phyloP scores from a whole-genome alignment of 1,139 yeast species.

The Debaryomycetaceae sp. region DNA sequence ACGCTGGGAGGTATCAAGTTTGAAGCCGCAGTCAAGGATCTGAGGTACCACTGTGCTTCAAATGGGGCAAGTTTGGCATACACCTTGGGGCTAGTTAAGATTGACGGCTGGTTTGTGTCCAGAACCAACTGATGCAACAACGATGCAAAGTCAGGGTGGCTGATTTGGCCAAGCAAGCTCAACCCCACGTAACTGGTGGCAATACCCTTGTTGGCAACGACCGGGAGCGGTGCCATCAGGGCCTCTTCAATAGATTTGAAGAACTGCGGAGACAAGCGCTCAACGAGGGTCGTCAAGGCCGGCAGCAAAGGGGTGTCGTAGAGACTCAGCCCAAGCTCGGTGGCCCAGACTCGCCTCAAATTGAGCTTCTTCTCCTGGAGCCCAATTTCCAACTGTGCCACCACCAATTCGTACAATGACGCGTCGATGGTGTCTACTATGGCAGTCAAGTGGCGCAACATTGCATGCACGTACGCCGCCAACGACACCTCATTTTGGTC shows the following conservation, averaged over 20 bases:
- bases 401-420: no score
- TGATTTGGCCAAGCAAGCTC: constrained; percentile 6
- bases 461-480: constrained; percentile 44
- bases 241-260: constrained; percentile 38
- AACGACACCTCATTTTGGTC: constrained; percentile 75
- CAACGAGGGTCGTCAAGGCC: constrained; percentile 9
- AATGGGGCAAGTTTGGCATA: constrained; percentile 39
- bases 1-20: constrained; percentile 9
- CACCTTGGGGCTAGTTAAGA: constrained; percentile 43
- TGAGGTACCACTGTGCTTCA: constrained; percentile 51
- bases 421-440: constrained; percentile 10
- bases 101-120: constrained; percentile 40
- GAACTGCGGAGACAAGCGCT: constrained; percentile 26
- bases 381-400: constrained; percentile 48
- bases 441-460: constrained; percentile 35
- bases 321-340: constrained; percentile 38
- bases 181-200: constrained; percentile 43
- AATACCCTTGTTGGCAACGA: constrained; percentile 45
- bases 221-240: constrained; percentile 44
- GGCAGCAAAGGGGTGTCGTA: constrained; percentile 1
- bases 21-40: constrained; percentile 30
- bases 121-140: not conserved
- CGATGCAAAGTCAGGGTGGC: constrained; percentile 8
- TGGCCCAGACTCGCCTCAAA: constrained; percentile 66
- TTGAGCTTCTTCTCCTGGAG: constrained; percentile 60